Evolutionary conservation across 148 eudicot species (phyloP), one percentile per base, ranked within the genome.

Genomic region (Dysphania ambrosioides): DNA sequence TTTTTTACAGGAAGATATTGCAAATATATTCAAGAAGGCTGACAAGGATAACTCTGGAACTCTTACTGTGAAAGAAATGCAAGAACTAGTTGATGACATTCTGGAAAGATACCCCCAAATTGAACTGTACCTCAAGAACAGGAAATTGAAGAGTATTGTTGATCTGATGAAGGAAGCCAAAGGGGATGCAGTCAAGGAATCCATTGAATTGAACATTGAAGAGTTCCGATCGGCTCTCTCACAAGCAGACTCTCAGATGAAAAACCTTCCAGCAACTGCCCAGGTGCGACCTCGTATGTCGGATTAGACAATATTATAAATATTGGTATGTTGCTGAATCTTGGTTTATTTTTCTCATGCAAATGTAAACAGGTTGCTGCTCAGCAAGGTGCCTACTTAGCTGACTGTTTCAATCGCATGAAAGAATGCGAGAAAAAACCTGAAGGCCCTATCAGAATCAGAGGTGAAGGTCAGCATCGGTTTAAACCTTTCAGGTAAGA

Each of bases 41-140:
- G 93, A 94, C 86, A 87, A 86, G 84, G 97, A 91, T 76, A 87
- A 85, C 59, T 95, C 98, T 10, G 96, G 96, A 72, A 95, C 98
- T 5, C 84, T 95, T 27, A 90, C 98, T 16, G 90, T 92, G 27
- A 84, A 88, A 78, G 97, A 95, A 81, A 89, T 95, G 83, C 93
- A 92, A 81, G 98, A 90, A 85, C 90, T 87, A 26, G 72, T 92
- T 35, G 71, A 82, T 10, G 99, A 95, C 76, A 81, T 92, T 51
- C 80, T 90, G 68, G 92, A 90, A 65, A 82, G 99, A 78, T 95
- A 95, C 76, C 99, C 99, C 53, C 99, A 95, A 82, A 88, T 95
- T 18, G 88, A 85, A 68, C 86, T 92, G 6, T 90, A 95, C 82
- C 74, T 95, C 78, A 93, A 88, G 84, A 93, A 82, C 66, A 88